Base-by-base conservation (phyloP, 202 grass and related monocot species). In the Setaria viridis region DNA sequence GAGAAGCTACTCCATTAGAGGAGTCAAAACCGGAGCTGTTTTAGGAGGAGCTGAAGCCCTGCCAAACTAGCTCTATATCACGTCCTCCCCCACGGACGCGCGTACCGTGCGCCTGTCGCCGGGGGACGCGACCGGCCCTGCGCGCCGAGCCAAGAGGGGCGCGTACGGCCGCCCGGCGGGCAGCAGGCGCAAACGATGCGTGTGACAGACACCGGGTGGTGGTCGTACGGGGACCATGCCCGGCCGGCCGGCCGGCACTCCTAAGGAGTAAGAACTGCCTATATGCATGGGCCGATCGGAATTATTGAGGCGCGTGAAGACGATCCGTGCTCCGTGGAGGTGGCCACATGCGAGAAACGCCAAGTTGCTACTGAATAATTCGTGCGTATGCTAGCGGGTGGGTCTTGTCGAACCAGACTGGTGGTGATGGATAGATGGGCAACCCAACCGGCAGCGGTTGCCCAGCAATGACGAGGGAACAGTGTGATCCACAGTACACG, bases 91-190 rank as follows among this genome's bases (percentile, higher is more conserved):
- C 76, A 87, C 80, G 85, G 70, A 49, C 57, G 81, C 20, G 69
- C 54, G 80, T 53, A 53, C 84, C 89, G 89, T 90, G 80, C 72
- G 55, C 55, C 37, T 87, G 81, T 84, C 70, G 29, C 85, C 80
- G 53, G 35, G 34, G 42, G 2, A 33, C 17, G 70, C 70, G 88
- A 66, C 65, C 83, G 39, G 48, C 37, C 72, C 57, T 63, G 83
- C 72, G 66, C 25, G 72, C 54, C 62, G 78, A 65, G 66, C 56
- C 77, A 77, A 25, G 57, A 17, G 56, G 46, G 62, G 77, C 37
- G 46, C 34, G 77, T 48, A 25, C 25, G 25, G 25, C 25, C 70
- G 48, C 17, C 17, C 75, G 60, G 35, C 81, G 59, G 70, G 39
- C 4, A 41, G 62, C 79, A 70, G 45, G 46, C 56, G 53, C 49